Percentiles rank a stretch among this genome's conserved stretches.
phyloP scores from a whole-genome alignment of 176 grass and related monocot species.

The Aegilops umbellulata region DNA sequence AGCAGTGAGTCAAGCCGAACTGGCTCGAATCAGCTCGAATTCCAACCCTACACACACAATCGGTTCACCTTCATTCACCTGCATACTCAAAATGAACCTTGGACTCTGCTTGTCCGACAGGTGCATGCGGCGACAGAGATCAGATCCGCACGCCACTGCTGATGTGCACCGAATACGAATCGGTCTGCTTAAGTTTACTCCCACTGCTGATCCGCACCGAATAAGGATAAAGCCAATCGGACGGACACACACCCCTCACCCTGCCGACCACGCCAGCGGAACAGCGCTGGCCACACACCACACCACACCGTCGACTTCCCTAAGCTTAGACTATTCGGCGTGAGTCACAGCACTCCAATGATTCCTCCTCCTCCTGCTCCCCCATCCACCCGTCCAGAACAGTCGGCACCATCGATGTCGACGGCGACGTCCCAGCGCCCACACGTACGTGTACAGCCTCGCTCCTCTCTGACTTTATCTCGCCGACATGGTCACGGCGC shows the following conservation, averaged over 20 bases:
- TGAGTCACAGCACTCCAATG: not conserved
- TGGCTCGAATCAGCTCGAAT: too few relatives aligned
- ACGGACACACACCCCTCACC: not conserved
- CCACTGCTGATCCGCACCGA: not conserved
- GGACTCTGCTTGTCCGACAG: too few relatives aligned
- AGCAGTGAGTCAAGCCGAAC: too few relatives aligned
- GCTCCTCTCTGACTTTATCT: not conserved
- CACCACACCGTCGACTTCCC: not conserved
- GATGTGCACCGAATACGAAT: too few relatives aligned
- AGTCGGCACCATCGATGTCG: not conserved
- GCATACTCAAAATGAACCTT: too few relatives aligned
- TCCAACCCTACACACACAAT: too few relatives aligned
- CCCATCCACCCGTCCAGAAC: conserved; percentile 6
- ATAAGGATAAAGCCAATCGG: not conserved
- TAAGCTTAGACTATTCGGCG: not conserved
- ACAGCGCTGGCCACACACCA: not conserved
- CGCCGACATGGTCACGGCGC: not conserved
- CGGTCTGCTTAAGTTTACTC: too few relatives aligned
- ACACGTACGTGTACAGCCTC: conserved; percentile 1
- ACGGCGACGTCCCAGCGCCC: not conserved
- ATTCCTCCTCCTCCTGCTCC: not conserved
- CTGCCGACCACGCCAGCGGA: not conserved
- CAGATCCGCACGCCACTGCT: too few relatives aligned
- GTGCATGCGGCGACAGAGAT: too few relatives aligned
- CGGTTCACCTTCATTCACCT: too few relatives aligned